Base-by-base conservation (phyloP, 805 yeast genomes). In the Pichia gijzeniarum region DNA sequence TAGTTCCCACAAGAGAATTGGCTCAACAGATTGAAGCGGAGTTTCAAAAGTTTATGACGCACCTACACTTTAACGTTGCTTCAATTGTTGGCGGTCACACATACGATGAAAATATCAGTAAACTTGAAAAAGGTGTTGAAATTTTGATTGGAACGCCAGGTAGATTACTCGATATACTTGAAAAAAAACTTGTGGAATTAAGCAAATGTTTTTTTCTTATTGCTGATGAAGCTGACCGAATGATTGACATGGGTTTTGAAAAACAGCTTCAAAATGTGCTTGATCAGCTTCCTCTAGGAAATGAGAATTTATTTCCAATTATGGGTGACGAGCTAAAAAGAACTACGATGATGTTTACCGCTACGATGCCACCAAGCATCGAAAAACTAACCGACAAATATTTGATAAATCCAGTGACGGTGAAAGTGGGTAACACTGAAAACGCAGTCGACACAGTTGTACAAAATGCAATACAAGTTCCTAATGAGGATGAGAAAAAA, bases 131-230 rank as follows among this genome's bases (percentile, higher is more conserved):
- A 28, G 87, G 87, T 1, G 84, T 83, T 13, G 91, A 86, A 54
- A 73, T 90, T 2, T 74, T 91, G 13, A 87, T 91, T 35, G 98
- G 96, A 1, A 91, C 99, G 0, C 98, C 99, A 0, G 99, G 99
- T 6, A 69, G 98, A 49, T 67, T 91, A 38, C 73, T 88, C 12
- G 99, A 91, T 57, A 79, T 89, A 48, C 51, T 90, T 16, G 88
- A 83, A 45, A 69, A 84, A 43, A 77, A 79, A n/a, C 67, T 83
- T 18, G 48, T 89, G 3, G 74, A 73, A 1, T 64, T 90, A 30
- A 68, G 67, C 34, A 77, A 77, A 48, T 77, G 95, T 50, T 73
- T 73, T 49, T 83, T 79, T 49, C 64, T 91, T 19, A 82, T 86
- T 1, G 72, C 90, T 69, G 99, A 91, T 67, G 99, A 91, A 64